These are phyloP conservation scores for Collybia sordida DNA, from an alignment of 768 basidiomycete species.

Conservation along the genomic window DNA sequence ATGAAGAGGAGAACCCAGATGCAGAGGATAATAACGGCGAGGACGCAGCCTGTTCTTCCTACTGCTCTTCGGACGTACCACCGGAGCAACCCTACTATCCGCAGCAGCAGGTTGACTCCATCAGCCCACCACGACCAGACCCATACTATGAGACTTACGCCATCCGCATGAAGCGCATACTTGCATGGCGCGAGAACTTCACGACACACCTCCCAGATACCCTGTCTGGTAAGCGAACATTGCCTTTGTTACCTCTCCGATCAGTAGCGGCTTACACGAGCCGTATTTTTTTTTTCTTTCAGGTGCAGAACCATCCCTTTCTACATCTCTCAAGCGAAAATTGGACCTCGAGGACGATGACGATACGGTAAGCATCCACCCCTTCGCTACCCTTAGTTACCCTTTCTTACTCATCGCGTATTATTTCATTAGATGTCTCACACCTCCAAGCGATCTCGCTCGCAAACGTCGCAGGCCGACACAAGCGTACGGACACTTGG, in stretches of 20 bases:
- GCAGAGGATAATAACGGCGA: slow-evolving; percentile 41
- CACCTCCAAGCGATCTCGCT: slow-evolving; percentile 58
- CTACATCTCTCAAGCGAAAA: slow-evolving; percentile 51
- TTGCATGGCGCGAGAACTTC: slow-evolving; percentile 67
- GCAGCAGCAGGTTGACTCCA: slow-evolving; percentile 5
- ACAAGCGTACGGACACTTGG: slow-evolving; percentile 39
- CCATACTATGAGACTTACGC: slow-evolving; percentile 46
- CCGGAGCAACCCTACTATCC: slow-evolving; percentile 32
- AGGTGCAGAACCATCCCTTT: slow-evolving; percentile 23
- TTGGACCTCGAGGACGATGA: slow-evolving; percentile 45
- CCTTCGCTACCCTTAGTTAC: not conserved
- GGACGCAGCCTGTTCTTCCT: slow-evolving; percentile 57
- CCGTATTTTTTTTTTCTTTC: slow-evolving; percentile 9
- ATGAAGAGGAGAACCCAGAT: slow-evolving; percentile 20
- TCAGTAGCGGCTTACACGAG: slow-evolving; percentile 3
- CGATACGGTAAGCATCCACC: slow-evolving; percentile 29
- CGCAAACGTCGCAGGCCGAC: slow-evolving; percentile 29
- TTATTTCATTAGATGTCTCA: slow-evolving; percentile 42
- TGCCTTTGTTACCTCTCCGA: not conserved
- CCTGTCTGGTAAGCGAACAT: slow-evolving; percentile 35
- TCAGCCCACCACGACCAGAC: slow-evolving; percentile 19
- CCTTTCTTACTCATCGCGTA: slow-evolving; percentile 11
- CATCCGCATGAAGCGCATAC: slow-evolving; percentile 63
- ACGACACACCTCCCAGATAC: slow-evolving; percentile 40
- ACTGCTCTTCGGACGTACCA: slow-evolving; percentile 66